Base-by-base conservation (phyloP, 805 yeast species). In the Millerago galiae region DNA sequence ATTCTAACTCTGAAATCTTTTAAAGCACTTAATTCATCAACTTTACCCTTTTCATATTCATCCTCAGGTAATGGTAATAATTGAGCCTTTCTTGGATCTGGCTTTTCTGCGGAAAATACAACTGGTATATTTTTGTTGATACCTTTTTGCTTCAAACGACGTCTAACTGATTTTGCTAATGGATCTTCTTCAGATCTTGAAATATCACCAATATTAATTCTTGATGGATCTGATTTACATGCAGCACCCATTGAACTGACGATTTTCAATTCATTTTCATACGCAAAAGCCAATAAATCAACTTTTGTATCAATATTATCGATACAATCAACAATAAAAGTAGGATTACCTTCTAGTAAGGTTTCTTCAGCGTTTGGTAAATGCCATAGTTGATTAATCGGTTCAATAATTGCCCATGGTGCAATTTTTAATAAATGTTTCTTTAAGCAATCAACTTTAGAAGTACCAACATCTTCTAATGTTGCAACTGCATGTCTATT, bases 271-370 rank as follows among this genome's bases (percentile, higher is more conserved):
- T 71, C 61, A 35, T 77, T 65, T 14, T 71, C 69, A 58, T 80
- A 67, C 51, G 95, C 82, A 62, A 72, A 90, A 27, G 81, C 80
- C 50, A 93, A 67, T 40, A 93, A 67, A 55, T 93, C 99, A 24
- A 90, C 95, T 57, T 93, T 93, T n/a, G 98, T 90, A 54, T 91
- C 96, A 46, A 93, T 83, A 60, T 93, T 93, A 64, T 93, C 99
- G 52, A 93, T 93, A 66, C 98, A 93, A 59, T 93, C 99, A 25
- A 93, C 84, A 21, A 93, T 79, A 57, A 79, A 85, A 33, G 84
- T 80, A 5, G 96, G 95, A 12, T 66, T 62, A 2, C 74, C 76
- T 34, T 70, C 70, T 30, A 68, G 60, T 16, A 83, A 61, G 38
- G 90, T 67, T 46, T 79, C 71, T 35, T 78, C 79, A 1, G 93